Base-by-base conservation (phyloP, 2,329 filamentous ascomycete species). In the Hortaea sp. region DNA sequence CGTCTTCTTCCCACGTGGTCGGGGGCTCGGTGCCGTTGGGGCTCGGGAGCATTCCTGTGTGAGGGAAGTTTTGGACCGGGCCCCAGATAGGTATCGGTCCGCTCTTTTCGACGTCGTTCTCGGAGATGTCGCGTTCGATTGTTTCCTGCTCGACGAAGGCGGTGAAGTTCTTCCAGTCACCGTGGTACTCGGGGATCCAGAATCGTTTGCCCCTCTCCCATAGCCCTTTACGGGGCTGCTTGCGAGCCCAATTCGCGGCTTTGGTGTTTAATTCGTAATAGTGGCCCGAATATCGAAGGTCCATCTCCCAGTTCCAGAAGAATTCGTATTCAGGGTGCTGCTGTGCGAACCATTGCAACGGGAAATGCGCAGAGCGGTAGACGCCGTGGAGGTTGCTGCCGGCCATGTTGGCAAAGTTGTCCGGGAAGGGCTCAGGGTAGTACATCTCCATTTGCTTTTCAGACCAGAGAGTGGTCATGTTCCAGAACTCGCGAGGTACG, bases 231-330 rank as follows among this genome's bases (percentile, higher is more conserved):
- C 84, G 77, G 6, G 84, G 84, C 63, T 87, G 83, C 50, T 73
- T 74, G 63, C 74, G 76, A 28, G 77, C 77, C 67, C 85, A 87
- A 5, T 75, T 67, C 28, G 70, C 69, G 7, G 89, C 67, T 52
- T 79, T 79, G 57, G 79, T 77, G 50, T 88, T 78, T 55, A 92
- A 78, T 58, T 92, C 84, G 65, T 89, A 90, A 68, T 89, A 84
- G 57, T 92, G 85, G 6, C 87, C 87, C 0, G 79, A 84, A 58
- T 85, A 83, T 39, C 87, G 79, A 38, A 85, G 76, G 63, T 94
- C 87, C 78, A 94, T 87, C 63, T 94, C 88, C 86, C 86, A 90
- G 65, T 90, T 90, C 85, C 87, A 92, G 64, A 69, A 71, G 49
- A 69, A 73, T 53, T 75, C 72, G 51, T 74, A 75, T 52, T 74